Conservation (phyloP, 129 eudicot species). For the Chrysanthemum lavandulifolium region DNA sequence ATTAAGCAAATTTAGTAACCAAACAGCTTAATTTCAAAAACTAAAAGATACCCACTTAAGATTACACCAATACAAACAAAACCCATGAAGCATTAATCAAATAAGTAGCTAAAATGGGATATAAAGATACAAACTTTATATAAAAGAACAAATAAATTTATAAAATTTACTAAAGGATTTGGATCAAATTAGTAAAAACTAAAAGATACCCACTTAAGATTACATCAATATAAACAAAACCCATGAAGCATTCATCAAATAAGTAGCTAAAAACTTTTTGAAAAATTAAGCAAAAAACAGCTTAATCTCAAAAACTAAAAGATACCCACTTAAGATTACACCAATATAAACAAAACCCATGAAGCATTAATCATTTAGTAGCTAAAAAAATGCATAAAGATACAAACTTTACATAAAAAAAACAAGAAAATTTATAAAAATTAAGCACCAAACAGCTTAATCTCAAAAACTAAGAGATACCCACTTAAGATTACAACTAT, state of each 20-base stretch:
- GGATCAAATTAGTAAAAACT: neutral
- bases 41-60: too few species aligned
- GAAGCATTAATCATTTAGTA: constrained; percentile 13
- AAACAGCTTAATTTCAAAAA: too few species aligned
- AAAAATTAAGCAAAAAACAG: too few species aligned
- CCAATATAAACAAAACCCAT: neutral
- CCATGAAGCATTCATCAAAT: constrained; percentile 19
- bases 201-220: too few species aligned
- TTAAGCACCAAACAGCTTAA: neutral
- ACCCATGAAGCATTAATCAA: neutral
- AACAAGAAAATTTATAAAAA: too few species aligned
- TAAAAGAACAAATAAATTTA: too few species aligned
- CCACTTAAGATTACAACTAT: neutral
- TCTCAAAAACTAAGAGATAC: neutral
- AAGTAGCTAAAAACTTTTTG: neutral
- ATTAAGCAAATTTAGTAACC: too few species aligned
- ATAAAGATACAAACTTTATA: too few species aligned
- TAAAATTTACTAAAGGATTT: too few species aligned
- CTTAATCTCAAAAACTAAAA: neutral
- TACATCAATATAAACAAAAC: neutral
- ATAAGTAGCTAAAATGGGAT: too few species aligned
- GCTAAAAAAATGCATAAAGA: neutral
- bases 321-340: too few species aligned
- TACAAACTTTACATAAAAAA: neutral
- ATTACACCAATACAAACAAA: neutral